A percentile compares a stretch with the other conserved stretches of the same genome.
Conservation (phyloP, 345 rosid genomes). For the rapeseed (Brassica napus) region DNA sequence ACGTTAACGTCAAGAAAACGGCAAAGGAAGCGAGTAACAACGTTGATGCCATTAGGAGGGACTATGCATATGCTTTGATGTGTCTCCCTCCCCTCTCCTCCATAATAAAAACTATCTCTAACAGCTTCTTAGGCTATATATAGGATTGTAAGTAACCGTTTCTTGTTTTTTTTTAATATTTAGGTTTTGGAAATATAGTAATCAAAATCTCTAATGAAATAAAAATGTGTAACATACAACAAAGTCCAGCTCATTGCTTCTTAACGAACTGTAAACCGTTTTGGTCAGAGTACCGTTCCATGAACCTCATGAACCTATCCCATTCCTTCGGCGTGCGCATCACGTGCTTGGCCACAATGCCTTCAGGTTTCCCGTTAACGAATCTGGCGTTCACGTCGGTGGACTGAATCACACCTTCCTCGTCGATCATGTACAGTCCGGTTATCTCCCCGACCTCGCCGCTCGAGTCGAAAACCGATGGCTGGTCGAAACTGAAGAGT, state of each 20-base stretch:
- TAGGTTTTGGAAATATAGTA: neutral
- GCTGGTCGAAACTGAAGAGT: slow-evolving; percentile 74
- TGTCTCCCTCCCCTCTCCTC: slow-evolving; percentile 1
- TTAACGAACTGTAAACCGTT: slow-evolving; percentile 87
- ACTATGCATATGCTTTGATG: neutral
- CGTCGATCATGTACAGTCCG: slow-evolving; percentile 93
- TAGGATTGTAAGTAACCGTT: neutral
- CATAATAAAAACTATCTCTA: neutral
- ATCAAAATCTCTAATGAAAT: slow-evolving; percentile 17
- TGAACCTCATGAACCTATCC: slow-evolving; percentile 98
- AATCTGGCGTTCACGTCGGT: slow-evolving; percentile 93
- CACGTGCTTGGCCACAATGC: slow-evolving; percentile 78
- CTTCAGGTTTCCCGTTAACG: slow-evolving; percentile 83
- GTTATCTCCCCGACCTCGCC: slow-evolving; percentile 93
- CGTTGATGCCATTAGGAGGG: slow-evolving; percentile 23
- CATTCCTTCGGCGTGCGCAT: slow-evolving; percentile 85
- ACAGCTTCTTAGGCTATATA: neutral
- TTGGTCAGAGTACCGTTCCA: slow-evolving; percentile 86
- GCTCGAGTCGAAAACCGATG: slow-evolving; percentile 84
- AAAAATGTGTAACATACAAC: slow-evolving; percentile 4
- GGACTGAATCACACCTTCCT: slow-evolving; percentile 90
- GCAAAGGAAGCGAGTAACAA: slow-evolving; percentile 7
- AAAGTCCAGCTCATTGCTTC: slow-evolving; percentile 46
- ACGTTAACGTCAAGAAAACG: slow-evolving; percentile 13
- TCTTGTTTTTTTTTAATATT: neutral